Base-by-base conservation (phyloP, 768 basidiomycete genomes). In the Lentinula lateritia region DNA sequence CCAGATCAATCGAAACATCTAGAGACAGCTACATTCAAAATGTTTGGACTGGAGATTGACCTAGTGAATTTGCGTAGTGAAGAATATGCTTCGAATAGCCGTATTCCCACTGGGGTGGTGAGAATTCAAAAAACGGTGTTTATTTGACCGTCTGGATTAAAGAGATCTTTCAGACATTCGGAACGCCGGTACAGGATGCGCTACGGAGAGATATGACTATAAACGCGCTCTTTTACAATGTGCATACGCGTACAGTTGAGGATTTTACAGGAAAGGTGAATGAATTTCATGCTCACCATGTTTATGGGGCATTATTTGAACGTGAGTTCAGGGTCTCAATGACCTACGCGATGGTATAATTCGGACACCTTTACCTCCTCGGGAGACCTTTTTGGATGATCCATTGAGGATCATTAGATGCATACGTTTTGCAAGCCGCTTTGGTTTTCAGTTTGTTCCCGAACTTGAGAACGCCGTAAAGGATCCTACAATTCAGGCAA, bases 1-100 rank as follows among this genome's bases (percentile, higher is more conserved):
- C 96, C 97, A 0, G 94, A 95, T 45, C 96, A 98, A 75, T 95
- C 93, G 36, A 99, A 99, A 71, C 97, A 99, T 74, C 82, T 99
- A 35, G 96, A 98, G 75, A 98, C 97, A 1, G 95, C 95, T 2
- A 88, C 88, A 45, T 88, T 93, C 42, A 86, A 83, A 46, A 75
- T 98, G 38, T 78, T 92, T 58, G 94, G 83, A 2, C 75, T 91
- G 50, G 92, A 95, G 61, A 78, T 98, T 52, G 97, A 99, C 72
- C 87, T 97, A 64, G 97, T 98, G 2, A 98, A 98, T 69, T 76
- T 98, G 60, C 78, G 97, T 64, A 92, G 88, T 64, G 97, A 99
- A 73, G 92, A 89, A 64, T 99, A 99, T 74, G 87, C 93, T 0
- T 81, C 84, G 41, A 80, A 86, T 52, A 95, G 92, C 72, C 82